phyloP scores from a whole-genome alignment of 805 yeast species.

The Saccharomycodes ludwigii region DNA sequence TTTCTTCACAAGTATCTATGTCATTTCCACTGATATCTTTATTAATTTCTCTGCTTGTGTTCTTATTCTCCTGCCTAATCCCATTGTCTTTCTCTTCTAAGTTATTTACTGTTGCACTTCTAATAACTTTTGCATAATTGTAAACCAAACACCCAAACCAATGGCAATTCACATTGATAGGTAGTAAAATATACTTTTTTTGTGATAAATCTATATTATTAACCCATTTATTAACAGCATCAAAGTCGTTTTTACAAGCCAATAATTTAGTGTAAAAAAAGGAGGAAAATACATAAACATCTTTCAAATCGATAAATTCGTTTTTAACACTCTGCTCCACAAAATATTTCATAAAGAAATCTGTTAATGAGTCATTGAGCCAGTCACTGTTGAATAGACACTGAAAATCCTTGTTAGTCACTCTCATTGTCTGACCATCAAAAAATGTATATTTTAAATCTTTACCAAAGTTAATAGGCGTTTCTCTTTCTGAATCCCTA shows the following conservation, averaged over 20 bases:
- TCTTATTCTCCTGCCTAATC: too few species aligned
- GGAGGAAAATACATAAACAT: slow-evolving; percentile 57
- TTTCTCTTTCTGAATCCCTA: neutral
- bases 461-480: neutral
- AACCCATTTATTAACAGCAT: slow-evolving; percentile 69
- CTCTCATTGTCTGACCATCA: slow-evolving; percentile 41
- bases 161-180: slow-evolving; percentile 70
- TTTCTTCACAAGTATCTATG: slow-evolving; percentile 2
- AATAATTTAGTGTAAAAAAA: slow-evolving; percentile 66
- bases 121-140: slow-evolving; percentile 29
- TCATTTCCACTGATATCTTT: slow-evolving; percentile 5
- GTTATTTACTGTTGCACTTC: slow-evolving; percentile 7
- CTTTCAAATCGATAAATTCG: slow-evolving; percentile 20
- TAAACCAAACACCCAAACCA: slow-evolving; percentile 79
- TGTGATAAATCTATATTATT: slow-evolving; percentile 48
- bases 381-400: slow-evolving; percentile 73
- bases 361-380: slow-evolving; percentile 82
- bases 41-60: slow-evolving; percentile 8
- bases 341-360: slow-evolving; percentile 62
- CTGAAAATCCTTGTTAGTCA: slow-evolving; percentile 60
- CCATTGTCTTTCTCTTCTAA: slow-evolving; percentile 5
- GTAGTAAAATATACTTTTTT: slow-evolving; percentile 55
- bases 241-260: slow-evolving; percentile 35
- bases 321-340: slow-evolving; percentile 26
- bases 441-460: slow-evolving; percentile 29